phyloP scores from a whole-genome alignment of 192 early-diverging fungal genomes.

The Podila minutissima region DNA sequence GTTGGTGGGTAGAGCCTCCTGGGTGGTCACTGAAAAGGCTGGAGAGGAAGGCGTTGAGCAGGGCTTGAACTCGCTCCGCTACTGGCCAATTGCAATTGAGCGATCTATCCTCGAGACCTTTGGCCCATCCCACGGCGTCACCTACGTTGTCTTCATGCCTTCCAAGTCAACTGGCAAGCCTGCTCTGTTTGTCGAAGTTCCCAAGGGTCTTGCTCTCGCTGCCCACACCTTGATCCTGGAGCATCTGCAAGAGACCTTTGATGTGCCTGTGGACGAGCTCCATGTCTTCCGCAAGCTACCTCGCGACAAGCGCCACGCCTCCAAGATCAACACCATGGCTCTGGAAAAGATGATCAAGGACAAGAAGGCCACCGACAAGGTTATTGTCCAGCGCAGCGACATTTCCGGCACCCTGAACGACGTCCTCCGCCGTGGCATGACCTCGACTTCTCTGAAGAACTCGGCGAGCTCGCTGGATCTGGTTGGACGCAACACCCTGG shows the following conservation, averaged over 20 bases:
- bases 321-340: slow-evolving; percentile 53
- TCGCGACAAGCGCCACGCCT: slow-evolving; percentile 44
- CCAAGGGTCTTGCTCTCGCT: slow-evolving; percentile 32
- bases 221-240: slow-evolving; percentile 35
- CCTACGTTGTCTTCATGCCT: slow-evolving; percentile 48
- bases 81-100: slow-evolving; percentile 49
- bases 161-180: slow-evolving; percentile 36
- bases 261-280: slow-evolving; percentile 46
- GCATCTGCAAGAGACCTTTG: slow-evolving; percentile 47
- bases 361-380: slow-evolving; percentile 39
- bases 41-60: slow-evolving; percentile 17
- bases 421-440: slow-evolving; percentile 38
- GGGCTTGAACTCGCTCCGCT: slow-evolving; percentile 35
- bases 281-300: slow-evolving; percentile 52
- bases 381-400: slow-evolving; percentile 31
- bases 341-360: slow-evolving; percentile 40
- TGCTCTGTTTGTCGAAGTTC: slow-evolving; percentile 41
- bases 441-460: slow-evolving; percentile 29
- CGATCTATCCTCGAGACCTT: slow-evolving; percentile 48
- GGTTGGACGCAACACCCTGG: slow-evolving; percentile 13
- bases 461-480: slow-evolving; percentile 12
- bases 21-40: slow-evolving; percentile 31
- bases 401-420: slow-evolving; percentile 40
- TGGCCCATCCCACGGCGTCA: slow-evolving; percentile 40
- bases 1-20: slow-evolving; percentile 44